Evolutionary conservation across 2,329 filamentous ascomycete genomes (phyloP), one percentile per base, ranked within the genome.

Genomic region (Fusarium scirpi): DNA sequence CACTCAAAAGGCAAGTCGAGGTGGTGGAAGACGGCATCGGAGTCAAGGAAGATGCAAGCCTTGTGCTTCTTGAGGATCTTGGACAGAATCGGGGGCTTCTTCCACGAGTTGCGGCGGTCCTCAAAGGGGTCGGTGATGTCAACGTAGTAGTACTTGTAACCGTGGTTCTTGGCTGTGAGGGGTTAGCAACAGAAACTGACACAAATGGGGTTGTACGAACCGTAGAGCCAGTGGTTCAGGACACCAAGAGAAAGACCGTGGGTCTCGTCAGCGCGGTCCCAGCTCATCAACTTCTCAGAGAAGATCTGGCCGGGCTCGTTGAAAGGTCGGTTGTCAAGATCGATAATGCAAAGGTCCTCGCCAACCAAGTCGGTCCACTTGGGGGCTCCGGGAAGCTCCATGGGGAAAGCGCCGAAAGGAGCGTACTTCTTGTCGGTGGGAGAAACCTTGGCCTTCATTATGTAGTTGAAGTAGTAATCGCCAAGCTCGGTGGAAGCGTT

Each of bases 91-190:
- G 79, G 66, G 27, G 82, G 80, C 76, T 84, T 84, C 76, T 83
- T 82, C 82, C 82, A 84, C 13, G 82, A 83, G n/a, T 79, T 78
- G 30, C 82, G 81, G 25, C 82, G 81, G 62, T 84, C 82, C 47
- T 72, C 62, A 58, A 77, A 81, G 16, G 77, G 74, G 11, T 80
- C 78, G 44, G 68, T 70, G 34, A 79, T 79, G 41, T 80, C 77
- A 64, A 84, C 67, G 61, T 82, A 84, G 75, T 83, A 83, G 78
- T 84, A 84, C 71, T 81, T 81, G 78, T 84, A 84, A 52, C 82
- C 82, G 69, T 84, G 82, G 57, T 84, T 82, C 66, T 79, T 80
- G 72, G 82, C 81, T 82, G 64, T 32, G 38, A 62, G 27, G 18
- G 44, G 67, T 77, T 58, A 80, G 75, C 47, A 55, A 52, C 18